Evolutionary conservation across 768 basidiomycete genomes (phyloP).

Genomic region (Wakefieldia striispora): DNA sequence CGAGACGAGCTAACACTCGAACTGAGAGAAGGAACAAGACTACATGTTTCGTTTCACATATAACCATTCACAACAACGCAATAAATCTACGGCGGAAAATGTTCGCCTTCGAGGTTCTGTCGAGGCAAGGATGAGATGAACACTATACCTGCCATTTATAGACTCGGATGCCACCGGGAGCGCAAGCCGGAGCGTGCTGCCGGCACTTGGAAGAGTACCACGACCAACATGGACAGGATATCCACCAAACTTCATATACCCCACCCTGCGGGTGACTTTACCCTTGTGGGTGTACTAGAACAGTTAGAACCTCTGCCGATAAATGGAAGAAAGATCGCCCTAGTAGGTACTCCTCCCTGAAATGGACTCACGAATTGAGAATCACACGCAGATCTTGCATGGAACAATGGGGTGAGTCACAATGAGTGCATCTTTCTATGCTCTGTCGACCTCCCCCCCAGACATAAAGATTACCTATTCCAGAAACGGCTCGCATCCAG

Average conservation of each 20-base stretch:
- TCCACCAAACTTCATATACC: conserved; percentile 55
- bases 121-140: too few species aligned
- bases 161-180: conserved; percentile 15
- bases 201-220: conserved; percentile 8
- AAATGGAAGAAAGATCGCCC: conserved; percentile 57
- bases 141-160: conserved; percentile 27
- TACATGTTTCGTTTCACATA: background rate
- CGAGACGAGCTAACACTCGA: too few species aligned
- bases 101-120: too few species aligned
- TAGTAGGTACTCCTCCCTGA: conserved; percentile 44
- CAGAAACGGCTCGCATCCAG: conserved; percentile 65
- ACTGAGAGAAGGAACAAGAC: background rate
- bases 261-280: conserved; percentile 44
- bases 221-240: conserved; percentile 21
- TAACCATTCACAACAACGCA: background rate
- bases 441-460: conserved; percentile 27
- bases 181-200: background rate
- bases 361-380: conserved; percentile 10
- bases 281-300: conserved; percentile 60
- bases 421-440: background rate
- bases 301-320: conserved; percentile 52
- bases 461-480: conserved; percentile 85
- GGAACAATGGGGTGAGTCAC: conserved; percentile 69
- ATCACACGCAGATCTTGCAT: conserved; percentile 62
- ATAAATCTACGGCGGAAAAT: background rate